Base-by-base conservation (phyloP, 495 filamentous ascomycete genomes). In the Lophium mytilinum region DNA sequence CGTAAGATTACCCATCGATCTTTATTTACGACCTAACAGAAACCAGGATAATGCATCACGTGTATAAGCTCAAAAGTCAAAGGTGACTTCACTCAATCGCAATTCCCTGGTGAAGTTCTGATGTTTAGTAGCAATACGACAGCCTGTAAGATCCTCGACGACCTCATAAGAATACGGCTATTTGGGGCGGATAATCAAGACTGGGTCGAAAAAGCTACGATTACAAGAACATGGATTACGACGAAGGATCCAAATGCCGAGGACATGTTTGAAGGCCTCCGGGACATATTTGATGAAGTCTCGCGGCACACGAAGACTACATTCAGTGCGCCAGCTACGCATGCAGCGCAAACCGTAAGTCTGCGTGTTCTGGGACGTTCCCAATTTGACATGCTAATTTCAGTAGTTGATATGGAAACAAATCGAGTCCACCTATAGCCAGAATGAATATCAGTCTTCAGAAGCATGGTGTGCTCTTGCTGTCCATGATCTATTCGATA, bases 391-490 rank as follows among this genome's bases (percentile, higher is more conserved):
- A 49, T 8, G 42, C 19, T 9, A 54, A 45, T 35, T 48, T n/a
- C 8, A 3, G n/a, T 50, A 91, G 83, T 71, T 93, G 10, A 72
- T 94, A 24, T 93, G 89, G 87, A 95, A 89, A 68, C 75, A 76
- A 42, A 72, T 88, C 33, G 86, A 89, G 37, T 68, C 73, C 4
- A 73, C 74, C 19, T 80, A 80, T 56, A 72, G 65, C 11, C 74
- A 80, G 39, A 72, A 75, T 0, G 71, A 80, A 33, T 79, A 78
- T 53, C 75, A 78, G 14, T 53, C 73, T 24, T 78, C 85, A 2
- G 78, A 85, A 61, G 69, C 70, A 52, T 96, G 89, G 91, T 93
- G 88, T 66, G 73, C 64, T 15, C 68, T 93, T 15, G 81, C 83
- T n/a, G 70, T 84, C 41, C 84, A 89, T 55, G 58, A 67, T 19